A percentile compares a stretch with the other conserved stretches of the same genome.
phyloP scores from a whole-genome alignment of 164 flowering plant species.

The Berberis thunbergii region DNA sequence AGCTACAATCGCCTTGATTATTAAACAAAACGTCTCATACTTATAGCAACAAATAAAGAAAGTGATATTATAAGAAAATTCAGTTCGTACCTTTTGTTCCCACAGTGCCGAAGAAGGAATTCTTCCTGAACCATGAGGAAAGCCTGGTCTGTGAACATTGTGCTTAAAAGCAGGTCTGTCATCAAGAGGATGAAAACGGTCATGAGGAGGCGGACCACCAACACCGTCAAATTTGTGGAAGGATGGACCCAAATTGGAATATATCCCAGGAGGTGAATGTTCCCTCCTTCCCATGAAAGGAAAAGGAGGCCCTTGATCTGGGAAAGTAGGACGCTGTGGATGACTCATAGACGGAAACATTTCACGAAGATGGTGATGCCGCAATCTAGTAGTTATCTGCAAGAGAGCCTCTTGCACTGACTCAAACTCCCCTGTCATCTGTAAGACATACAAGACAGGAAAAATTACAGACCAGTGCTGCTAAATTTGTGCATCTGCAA shows the following conservation, averaged over 20 bases:
- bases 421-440: constrained; percentile 82
- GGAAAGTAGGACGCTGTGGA: constrained; percentile 43
- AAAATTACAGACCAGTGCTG: too few species aligned
- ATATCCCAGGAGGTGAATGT: constrained; percentile 59
- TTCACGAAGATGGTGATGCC: constrained; percentile 63
- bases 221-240: constrained; percentile 2
- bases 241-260: constrained; percentile 11
- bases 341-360: constrained; percentile 42
- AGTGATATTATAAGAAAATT: too few species aligned
- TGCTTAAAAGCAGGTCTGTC: constrained; percentile 56
- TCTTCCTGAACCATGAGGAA: constrained; percentile 54
- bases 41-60: too few species aligned
- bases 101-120: constrained; percentile 45
- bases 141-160: constrained; percentile 48
- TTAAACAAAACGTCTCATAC: too few species aligned
- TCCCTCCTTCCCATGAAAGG: constrained; percentile 62
- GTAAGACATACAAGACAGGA: neutral
- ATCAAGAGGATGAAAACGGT: constrained; percentile 46
- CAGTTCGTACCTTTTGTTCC: constrained; percentile 50
- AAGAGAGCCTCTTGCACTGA: constrained; percentile 82
- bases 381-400: constrained; percentile 73
- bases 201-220: constrained; percentile 47
- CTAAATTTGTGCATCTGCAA: too few species aligned
- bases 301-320: constrained; percentile 52
- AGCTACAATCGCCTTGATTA: too few species aligned